Percentiles rank a stretch among this genome's conserved stretches.
Conservation (phyloP, 331 rosid genomes). For the Dryas integrifolia region DNA sequence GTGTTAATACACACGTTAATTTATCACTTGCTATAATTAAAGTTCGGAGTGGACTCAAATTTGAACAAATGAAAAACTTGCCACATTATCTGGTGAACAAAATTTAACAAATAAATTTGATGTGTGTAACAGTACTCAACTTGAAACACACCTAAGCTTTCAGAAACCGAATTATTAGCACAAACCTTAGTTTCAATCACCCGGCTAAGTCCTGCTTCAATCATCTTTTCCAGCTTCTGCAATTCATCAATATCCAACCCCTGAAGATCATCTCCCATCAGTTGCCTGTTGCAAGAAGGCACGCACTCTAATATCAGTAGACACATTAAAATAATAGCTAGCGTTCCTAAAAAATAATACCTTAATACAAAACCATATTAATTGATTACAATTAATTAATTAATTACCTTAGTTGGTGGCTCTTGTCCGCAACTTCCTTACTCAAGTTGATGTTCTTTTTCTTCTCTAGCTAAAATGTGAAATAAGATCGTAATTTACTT, state of each 20-base stretch:
- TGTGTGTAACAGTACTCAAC: too few species aligned
- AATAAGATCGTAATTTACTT: background rate
- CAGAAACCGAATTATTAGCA: background rate
- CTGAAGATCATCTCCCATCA: conserved; percentile 50
- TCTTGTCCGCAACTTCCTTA: conserved; percentile 46
- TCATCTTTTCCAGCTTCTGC: conserved; percentile 37
- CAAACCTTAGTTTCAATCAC: conserved; percentile 46
- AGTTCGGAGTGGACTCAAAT: too few species aligned
- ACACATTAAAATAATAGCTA: background rate
- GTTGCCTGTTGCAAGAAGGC: conserved; percentile 28
- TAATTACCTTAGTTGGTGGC: conserved; percentile 43
- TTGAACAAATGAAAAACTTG: too few species aligned
- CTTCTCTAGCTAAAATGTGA: conserved; percentile 35
- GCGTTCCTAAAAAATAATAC: too few species aligned
- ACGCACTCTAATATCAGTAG: background rate
- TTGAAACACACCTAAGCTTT: too few species aligned
- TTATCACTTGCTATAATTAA: too few species aligned
- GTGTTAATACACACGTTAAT: background rate
- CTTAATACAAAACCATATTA: background rate
- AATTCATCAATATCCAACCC: conserved; percentile 44
- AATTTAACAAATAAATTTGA: too few species aligned
- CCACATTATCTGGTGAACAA: too few species aligned
- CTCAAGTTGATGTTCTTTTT: conserved; percentile 29
- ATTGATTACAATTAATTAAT: background rate
- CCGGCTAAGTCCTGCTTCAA: conserved; percentile 45